Evolutionary conservation across 2,329 filamentous ascomycete genomes (phyloP), one percentile per base, ranked within the genome.

Genomic region (Camillea tinctor): DNA sequence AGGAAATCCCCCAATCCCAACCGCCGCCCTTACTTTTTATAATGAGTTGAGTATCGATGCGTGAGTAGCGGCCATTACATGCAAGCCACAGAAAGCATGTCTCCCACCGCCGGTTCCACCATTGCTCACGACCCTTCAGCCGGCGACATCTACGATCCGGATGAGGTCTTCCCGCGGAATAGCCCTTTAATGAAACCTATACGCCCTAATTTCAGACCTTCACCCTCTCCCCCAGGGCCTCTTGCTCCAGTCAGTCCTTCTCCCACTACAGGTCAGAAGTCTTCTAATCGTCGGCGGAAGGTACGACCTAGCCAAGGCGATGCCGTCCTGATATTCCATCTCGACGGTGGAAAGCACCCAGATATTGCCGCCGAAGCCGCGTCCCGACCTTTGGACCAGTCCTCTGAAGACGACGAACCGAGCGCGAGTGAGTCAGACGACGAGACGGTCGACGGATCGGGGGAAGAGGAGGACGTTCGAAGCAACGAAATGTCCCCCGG

Each of bases 261-360:
- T 73, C 71, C 69, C 67, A 75, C 68, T 64, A 69, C 69, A 61
- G 74, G 73, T 67, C 72, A 74, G 73, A 79, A 78, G 72, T 80
- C 79, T 70, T 76, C 79, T 80, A 82, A 81, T 79, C 76, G 79
- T 80, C 76, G 75, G 65, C 78, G 72, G 69, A 86, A 85, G 82
- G 76, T 81, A 63, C 79, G 75, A 65, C 79, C 83, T 50, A 85
- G 78, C 68, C 84, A 84, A 71, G 85, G 84, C 68, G 87, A 90
- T 81, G 84, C 81, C 67, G 86, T 91, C 64, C 80, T 94, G 73
- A 81, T 94, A 64, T 76, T 79, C 59, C 80, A 82, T 73, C 81
- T 93, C 78, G 84, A 79, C 67, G 84, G 80, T 70, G 85, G 87
- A 69, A 86, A 86, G 70, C 80, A 80, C 66, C 86, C 84, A 55